Evolutionary conservation across 768 basidiomycete genomes (phyloP), one percentile per base, ranked within the genome.

Genomic region (Amanita rubescens): DNA sequence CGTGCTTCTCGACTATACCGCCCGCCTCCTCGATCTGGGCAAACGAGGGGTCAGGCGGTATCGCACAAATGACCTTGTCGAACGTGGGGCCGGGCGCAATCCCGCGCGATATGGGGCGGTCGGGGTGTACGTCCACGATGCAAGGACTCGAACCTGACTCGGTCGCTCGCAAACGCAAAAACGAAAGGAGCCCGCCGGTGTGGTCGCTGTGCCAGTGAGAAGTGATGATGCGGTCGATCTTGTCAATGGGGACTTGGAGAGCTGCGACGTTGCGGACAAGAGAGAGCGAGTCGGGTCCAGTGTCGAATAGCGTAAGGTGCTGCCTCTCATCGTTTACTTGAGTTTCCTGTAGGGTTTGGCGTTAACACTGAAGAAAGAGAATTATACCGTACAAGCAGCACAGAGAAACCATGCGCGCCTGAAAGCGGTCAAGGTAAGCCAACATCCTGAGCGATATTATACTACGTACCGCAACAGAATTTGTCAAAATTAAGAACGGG

Each of bases 341-440:
- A 2, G 83, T 87, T 74, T 86, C 78, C 82, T 84, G 62, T 39
- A n/a, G n/a, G n/a, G n/a, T n/a, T n/a, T n/a, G n/a, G n/a, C 17
- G 17, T 24, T 24, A 12, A n/a, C 41, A 20, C 24, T 47, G 33
- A 32, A 42, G 42, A 19, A 30, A 27, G 25, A 32, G 25, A 8
- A 27, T 4, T 41, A 11, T 61, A 39, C 37, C 78, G 60, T 64
- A 90, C 89, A 58, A 94, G 82, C 43, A 92, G 71, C 30, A 81
- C 83, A n/a, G 89, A 79, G 60, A 93, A 85, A 1, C 90, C 90
- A 69, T 93, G 90, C 1, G 90, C 90, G 4, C 88, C 88, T 84
- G 54, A 30, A 20, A 30, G 19, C 3, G 7, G 14, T 32, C 14
- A 25, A 32, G 14, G 12, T 11, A 47, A 22, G 15, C 14, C 22